Evolutionary conservation across 768 basidiomycete species (phyloP).

Genomic region (Mrakia gelida): DNA sequence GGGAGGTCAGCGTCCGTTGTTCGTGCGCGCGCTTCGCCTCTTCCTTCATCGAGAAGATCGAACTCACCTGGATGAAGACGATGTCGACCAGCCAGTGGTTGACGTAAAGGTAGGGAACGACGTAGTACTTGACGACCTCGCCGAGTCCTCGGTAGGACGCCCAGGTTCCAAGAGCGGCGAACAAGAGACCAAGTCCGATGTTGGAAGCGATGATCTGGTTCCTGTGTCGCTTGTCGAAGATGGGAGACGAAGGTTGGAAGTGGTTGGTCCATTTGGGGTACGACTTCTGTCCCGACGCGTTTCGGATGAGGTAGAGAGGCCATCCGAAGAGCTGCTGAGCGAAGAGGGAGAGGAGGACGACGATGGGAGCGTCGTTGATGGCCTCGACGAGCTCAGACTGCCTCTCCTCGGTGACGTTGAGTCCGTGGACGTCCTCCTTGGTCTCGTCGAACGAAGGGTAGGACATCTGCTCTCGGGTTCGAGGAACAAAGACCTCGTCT

Average conservation of each 20-base stretch:
- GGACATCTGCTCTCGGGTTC: slow-evolving; percentile 67
- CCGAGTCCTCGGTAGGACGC: slow-evolving; percentile 61
- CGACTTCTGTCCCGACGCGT: slow-evolving; percentile 76
- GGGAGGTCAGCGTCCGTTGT: neutral
- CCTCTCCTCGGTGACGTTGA: slow-evolving; percentile 41
- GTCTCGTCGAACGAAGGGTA: slow-evolving; percentile 59
- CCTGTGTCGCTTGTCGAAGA: slow-evolving; percentile 77
- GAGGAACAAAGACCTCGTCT: slow-evolving; percentile 92
- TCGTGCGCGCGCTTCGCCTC: neutral
- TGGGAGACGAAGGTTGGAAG: slow-evolving; percentile 69
- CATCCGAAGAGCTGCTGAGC: slow-evolving; percentile 36
- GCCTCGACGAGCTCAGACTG: slow-evolving; percentile 63
- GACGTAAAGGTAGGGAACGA: slow-evolving; percentile 76
- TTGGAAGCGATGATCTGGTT: slow-evolving; percentile 77
- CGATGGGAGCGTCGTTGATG: slow-evolving; percentile 81
- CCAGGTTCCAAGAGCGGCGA: slow-evolving; percentile 55
- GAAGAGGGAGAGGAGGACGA: slow-evolving; percentile 43
- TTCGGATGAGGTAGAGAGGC: slow-evolving; percentile 74
- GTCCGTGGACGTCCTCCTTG: slow-evolving; percentile 55
- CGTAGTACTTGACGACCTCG: slow-evolving; percentile 71
- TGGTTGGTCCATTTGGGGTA: slow-evolving; percentile 81
- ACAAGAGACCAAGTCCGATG: slow-evolving; percentile 71
- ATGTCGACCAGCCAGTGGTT: slow-evolving; percentile 92
- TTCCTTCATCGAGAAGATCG: neutral
- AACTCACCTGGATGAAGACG: neutral